phyloP scores from a whole-genome alignment of 371 early-diverging fungal genomes.

The Mortierella sp. region DNA sequence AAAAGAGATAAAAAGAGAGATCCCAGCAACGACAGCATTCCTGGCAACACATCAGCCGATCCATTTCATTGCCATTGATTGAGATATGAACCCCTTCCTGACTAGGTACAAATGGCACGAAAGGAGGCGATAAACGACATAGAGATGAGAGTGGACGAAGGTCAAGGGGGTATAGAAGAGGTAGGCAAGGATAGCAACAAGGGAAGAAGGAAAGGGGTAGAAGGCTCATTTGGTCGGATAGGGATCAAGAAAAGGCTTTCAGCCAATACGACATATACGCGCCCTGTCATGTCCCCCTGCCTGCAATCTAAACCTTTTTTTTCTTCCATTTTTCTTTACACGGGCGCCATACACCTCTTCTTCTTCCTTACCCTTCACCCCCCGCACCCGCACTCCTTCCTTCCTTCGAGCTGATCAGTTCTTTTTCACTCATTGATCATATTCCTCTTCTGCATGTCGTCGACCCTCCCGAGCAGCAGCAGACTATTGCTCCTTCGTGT shows the following conservation, averaged over 20 bases:
- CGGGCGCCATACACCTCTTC: background rate
- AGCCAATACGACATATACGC: too few relatives aligned
- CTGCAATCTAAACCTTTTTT: too few relatives aligned
- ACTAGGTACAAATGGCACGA: too few relatives aligned
- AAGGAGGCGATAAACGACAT: background rate
- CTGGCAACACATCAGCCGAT: background rate
- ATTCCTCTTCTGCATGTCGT: background rate
- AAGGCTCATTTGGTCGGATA: background rate
- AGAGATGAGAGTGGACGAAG: background rate
- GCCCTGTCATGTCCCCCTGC: too few relatives aligned
- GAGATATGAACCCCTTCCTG: too few relatives aligned
- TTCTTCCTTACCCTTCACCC: background rate
- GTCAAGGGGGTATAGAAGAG: background rate
- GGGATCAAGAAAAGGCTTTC: background rate
- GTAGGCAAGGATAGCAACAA: background rate
- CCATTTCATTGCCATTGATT: background rate
- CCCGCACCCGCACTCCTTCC: background rate
- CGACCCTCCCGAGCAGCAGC: constrained; percentile 3
- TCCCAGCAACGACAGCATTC: background rate
- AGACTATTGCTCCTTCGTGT: background rate
- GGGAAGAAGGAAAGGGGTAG: background rate
- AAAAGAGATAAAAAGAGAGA: background rate
- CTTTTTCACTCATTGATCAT: background rate
- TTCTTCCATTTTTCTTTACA: background rate
- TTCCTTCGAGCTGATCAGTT: background rate